A percentile compares a stretch with the other conserved stretches of the same genome.
phyloP scores from a whole-genome alignment of 768 basidiomycete genomes.

The Mycena sanguinolenta region DNA sequence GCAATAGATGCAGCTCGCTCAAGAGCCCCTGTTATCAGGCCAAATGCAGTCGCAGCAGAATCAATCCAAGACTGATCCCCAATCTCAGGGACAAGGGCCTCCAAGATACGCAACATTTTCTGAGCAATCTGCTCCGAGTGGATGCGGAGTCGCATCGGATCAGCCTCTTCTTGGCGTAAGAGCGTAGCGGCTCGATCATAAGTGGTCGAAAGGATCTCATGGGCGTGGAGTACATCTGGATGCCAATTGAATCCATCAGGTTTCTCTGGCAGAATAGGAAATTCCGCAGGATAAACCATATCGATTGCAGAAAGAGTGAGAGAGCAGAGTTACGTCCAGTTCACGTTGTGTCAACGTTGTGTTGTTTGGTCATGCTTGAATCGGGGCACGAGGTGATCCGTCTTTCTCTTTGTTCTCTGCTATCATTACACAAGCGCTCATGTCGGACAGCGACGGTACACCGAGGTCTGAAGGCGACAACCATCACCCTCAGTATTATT shows the following conservation, averaged over 20 bases:
- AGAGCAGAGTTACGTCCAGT: no score
- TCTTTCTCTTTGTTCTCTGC: background rate
- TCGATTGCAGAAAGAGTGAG: background rate
- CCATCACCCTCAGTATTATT: constrained; percentile 15
- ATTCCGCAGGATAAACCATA: constrained; percentile 19
- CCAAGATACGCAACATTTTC: constrained; percentile 23
- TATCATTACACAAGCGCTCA: background rate
- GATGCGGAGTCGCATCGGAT: constrained; percentile 31
- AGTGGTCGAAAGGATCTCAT: constrained; percentile 4
- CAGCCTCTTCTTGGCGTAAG: constrained; percentile 28
- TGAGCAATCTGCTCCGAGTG: constrained; percentile 22
- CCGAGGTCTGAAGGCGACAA: no score
- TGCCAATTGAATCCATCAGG: constrained; percentile 8
- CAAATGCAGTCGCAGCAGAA: constrained; percentile 10
- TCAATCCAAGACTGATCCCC: constrained; percentile 19
- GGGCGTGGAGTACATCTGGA: no score
- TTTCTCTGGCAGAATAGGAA: constrained; percentile 22
- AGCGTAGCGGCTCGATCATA: constrained; percentile 20
- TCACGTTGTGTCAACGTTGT: no score
- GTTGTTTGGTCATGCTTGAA: background rate
- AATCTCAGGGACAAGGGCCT: constrained; percentile 24
- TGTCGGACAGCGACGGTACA: background rate
- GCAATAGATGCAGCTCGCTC: constrained; percentile 1
- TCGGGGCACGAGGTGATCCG: constrained; percentile 4
- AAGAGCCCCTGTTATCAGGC: background rate